phyloP scores from a whole-genome alignment of 2,329 filamentous ascomycete species.

The Alternaria brassicae region DNA sequence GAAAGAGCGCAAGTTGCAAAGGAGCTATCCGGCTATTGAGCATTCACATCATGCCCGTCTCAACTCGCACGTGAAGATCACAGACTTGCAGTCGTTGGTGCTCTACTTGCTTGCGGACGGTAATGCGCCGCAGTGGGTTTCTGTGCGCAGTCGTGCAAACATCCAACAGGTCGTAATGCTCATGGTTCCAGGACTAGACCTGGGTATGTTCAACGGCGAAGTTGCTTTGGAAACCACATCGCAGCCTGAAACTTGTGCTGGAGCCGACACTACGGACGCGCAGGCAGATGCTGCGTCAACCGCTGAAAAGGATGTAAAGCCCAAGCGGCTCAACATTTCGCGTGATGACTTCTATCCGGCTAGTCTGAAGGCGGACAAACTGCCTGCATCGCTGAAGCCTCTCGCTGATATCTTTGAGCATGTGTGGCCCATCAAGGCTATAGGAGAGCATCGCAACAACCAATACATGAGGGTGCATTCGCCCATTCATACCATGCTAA shows the following conservation, averaged over 20 bases:
- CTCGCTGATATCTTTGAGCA: slow-evolving; percentile 85
- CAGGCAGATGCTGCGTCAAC: slow-evolving; percentile 19
- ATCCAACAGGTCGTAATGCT: slow-evolving; percentile 81
- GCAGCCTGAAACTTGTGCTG: background rate
- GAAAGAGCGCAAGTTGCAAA: slow-evolving; percentile 43
- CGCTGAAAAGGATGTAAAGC: slow-evolving; percentile 21
- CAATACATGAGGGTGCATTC: slow-evolving; percentile 79
- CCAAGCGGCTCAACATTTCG: slow-evolving; percentile 46
- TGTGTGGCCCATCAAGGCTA: slow-evolving; percentile 87
- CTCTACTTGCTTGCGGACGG: slow-evolving; percentile 68
- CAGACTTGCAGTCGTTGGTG: slow-evolving; percentile 63
- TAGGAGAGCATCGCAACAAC: slow-evolving; percentile 75
- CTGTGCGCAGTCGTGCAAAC: slow-evolving; percentile 62
- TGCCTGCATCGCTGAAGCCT: slow-evolving; percentile 59
- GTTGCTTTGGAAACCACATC: slow-evolving; percentile 25
- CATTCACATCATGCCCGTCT: slow-evolving; percentile 62
- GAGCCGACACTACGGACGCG: slow-evolving; percentile 6
- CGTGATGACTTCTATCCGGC: slow-evolving; percentile 60
- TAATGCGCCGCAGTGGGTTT: slow-evolving; percentile 68
- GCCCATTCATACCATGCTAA: slow-evolving; percentile 83
- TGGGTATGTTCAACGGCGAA: slow-evolving; percentile 80
- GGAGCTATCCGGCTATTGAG: slow-evolving; percentile 53
- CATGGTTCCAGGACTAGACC: slow-evolving; percentile 91
- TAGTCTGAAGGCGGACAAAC: slow-evolving; percentile 50
- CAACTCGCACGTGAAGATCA: slow-evolving; percentile 63